phyloP scores from a whole-genome alignment of 2,329 filamentous ascomycete genomes.

The Ascochyta lentis region DNA sequence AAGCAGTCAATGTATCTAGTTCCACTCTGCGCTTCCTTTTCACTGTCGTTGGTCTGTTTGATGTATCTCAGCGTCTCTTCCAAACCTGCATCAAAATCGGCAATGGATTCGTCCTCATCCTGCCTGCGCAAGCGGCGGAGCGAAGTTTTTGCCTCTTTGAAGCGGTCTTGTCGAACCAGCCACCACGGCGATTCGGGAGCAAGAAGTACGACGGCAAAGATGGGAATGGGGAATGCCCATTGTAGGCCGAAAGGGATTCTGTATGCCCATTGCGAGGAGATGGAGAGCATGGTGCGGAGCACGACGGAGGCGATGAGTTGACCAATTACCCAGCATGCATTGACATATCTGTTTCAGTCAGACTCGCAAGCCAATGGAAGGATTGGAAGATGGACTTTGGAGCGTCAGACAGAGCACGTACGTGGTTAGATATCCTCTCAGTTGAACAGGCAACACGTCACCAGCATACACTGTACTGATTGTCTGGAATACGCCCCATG shows the following conservation, averaged over 20 bases:
- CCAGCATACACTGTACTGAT: constrained; percentile 54
- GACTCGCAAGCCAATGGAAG: not conserved
- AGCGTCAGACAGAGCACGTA: constrained; percentile 50
- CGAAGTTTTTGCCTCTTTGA: constrained; percentile 64
- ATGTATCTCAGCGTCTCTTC: constrained; percentile 62
- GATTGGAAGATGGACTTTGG: too few species aligned
- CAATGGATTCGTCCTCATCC: constrained; percentile 12
- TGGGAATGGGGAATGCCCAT: constrained; percentile 59
- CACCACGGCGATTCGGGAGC: constrained; percentile 75
- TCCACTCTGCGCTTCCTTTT: constrained; percentile 69
- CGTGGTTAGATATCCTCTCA: constrained; percentile 62
- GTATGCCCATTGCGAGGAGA: constrained; percentile 66
- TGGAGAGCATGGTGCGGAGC: constrained; percentile 67
- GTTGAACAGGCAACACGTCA: constrained; percentile 70
- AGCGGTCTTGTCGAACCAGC: constrained; percentile 68
- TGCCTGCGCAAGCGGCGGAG: constrained; percentile 21
- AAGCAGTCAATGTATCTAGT: constrained; percentile 82
- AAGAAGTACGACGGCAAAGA: constrained; percentile 67
- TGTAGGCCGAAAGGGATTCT: constrained; percentile 69
- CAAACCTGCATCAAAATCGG: constrained; percentile 8
- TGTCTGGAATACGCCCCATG: constrained; percentile 51
- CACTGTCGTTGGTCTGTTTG: constrained; percentile 80
- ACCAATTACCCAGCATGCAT: constrained; percentile 50
- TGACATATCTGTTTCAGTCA: constrained; percentile 33
- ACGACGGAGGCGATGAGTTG: constrained; percentile 73